A percentile compares a stretch with the other conserved stretches of the same genome.
These are phyloP conservation scores for Diplotaxis tenuifolia DNA, from an alignment of 345 rosid genomes.

Conservation along the genomic window DNA sequence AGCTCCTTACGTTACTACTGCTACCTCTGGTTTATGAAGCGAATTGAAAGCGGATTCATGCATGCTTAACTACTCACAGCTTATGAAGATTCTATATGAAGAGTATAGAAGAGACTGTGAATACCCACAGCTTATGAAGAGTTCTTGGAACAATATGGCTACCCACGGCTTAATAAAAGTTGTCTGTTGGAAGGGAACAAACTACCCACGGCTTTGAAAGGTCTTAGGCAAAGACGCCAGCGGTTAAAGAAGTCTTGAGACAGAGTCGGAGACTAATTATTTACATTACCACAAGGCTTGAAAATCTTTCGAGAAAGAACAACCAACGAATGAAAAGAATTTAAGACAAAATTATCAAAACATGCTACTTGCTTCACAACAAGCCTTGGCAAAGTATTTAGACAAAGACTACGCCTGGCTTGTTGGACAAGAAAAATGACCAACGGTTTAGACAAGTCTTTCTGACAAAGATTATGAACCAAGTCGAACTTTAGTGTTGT, in stretches of 20 bases:
- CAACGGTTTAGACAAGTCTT: no score
- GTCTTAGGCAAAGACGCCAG: not conserved
- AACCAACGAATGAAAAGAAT: not conserved
- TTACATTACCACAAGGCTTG: not conserved
- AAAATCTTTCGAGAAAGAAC: not conserved
- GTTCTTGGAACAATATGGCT: no score
- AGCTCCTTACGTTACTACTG: no score
- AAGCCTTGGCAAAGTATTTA: not conserved
- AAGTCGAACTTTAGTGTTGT: no score
- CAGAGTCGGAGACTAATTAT: not conserved
- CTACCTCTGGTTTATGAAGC: no score
- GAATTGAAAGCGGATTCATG: no score
- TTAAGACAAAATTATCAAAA: not conserved
- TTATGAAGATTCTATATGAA: no score
- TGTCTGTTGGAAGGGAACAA: not conserved
- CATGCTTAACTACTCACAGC: no score
- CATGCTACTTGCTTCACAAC: not conserved
- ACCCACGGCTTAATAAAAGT: no score
- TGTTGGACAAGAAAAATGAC: not conserved
- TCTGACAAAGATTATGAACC: no score
- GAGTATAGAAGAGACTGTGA: no score
- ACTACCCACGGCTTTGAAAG: not conserved
- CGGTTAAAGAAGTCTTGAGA: not conserved
- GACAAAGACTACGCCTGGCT: not conserved
- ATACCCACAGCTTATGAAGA: no score